Evolutionary conservation across 140 eudicot species (phyloP).

Genomic region (Senecio squalidus): DNA sequence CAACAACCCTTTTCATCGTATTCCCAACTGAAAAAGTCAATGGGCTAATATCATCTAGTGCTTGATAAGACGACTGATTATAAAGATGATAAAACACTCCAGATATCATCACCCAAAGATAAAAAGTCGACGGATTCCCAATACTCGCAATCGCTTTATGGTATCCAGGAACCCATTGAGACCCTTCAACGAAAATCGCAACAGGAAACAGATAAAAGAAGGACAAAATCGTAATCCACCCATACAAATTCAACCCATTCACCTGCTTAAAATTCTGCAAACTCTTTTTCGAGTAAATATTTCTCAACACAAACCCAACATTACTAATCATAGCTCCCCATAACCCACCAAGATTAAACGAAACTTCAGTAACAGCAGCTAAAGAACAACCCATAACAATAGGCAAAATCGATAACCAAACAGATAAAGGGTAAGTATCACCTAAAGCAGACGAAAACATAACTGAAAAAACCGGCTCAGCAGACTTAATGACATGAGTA

Average conservation of each 20-base stretch:
- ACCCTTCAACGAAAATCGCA: slow-evolving; percentile 84
- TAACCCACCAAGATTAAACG: slow-evolving; percentile 80
- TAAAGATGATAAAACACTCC: slow-evolving; percentile 94
- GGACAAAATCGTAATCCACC: slow-evolving; percentile 75
- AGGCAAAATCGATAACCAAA: slow-evolving; percentile 86
- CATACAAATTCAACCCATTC: slow-evolving; percentile 83
- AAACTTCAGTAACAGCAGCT: slow-evolving; percentile 94
- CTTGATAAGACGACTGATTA: slow-evolving; percentile 88
- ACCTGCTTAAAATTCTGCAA: slow-evolving; percentile 82
- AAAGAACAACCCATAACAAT: slow-evolving; percentile 92
- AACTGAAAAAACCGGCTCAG: slow-evolving; percentile 90
- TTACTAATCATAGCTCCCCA: slow-evolving; percentile 98
- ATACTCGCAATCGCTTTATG: slow-evolving; percentile 72
- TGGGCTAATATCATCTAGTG: slow-evolving; percentile 94
- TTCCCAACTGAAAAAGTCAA: slow-evolving; percentile 89
- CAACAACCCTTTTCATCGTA: slow-evolving; percentile 97
- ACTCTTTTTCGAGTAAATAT: slow-evolving; percentile 85
- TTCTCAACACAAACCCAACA: slow-evolving; percentile 78
- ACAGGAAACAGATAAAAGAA: slow-evolving; percentile 80
- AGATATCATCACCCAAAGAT: slow-evolving; percentile 80
- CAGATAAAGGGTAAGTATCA: slow-evolving; percentile 65
- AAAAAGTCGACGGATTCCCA: slow-evolving; percentile 64
- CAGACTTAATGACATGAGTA: slow-evolving; percentile 96
- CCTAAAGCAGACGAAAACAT: slow-evolving; percentile 78
- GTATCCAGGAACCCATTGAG: slow-evolving; percentile 90